Conservation (phyloP, 441 rosid genomes). For the Gossypium lobatum region DNA sequence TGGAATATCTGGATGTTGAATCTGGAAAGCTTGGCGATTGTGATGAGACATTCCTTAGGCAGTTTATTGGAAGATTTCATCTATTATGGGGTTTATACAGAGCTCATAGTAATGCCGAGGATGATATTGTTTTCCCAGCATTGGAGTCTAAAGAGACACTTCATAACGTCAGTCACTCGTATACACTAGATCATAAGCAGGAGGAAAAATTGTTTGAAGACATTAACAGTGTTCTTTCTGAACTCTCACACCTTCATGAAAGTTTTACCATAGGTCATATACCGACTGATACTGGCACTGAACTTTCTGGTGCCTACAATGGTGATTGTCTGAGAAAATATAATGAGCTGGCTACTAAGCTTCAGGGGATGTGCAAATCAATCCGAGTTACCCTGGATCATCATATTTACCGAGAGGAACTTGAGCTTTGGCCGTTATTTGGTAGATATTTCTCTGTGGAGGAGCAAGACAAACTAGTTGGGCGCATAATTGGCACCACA, state of each 20-base stretch:
- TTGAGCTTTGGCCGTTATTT: conserved; percentile 77
- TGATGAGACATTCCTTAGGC: conserved; percentile 52
- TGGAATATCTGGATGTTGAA: conserved; percentile 70
- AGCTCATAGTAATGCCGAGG: conserved; percentile 82
- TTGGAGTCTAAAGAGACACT: conserved; percentile 72
- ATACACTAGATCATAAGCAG: conserved; percentile 69
- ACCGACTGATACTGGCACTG: conserved; percentile 17
- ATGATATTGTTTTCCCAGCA: conserved; percentile 72
- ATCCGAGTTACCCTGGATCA: conserved; percentile 58
- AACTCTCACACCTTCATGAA: conserved; percentile 54
- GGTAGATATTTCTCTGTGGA: conserved; percentile 55
- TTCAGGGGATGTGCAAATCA: conserved; percentile 79
- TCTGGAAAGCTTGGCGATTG: conserved; percentile 62
- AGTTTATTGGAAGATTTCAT: conserved; percentile 64
- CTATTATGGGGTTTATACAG: conserved; percentile 68
- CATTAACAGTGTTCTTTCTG: conserved; percentile 52
- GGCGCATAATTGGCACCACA: conserved; percentile 67
- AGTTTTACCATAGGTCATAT: conserved; percentile 27
- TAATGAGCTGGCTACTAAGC: conserved; percentile 53
- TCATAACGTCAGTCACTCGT: conserved; percentile 70
- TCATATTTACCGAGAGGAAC: conserved; percentile 63
- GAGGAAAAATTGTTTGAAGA: conserved; percentile 67
- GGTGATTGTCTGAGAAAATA: conserved; percentile 36
- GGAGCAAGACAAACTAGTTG: conserved; percentile 71
- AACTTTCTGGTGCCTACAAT: conserved; percentile 18